phyloP scores from a whole-genome alignment of 2,329 filamentous ascomycete species.

The Paramyrothecium sp. region DNA sequence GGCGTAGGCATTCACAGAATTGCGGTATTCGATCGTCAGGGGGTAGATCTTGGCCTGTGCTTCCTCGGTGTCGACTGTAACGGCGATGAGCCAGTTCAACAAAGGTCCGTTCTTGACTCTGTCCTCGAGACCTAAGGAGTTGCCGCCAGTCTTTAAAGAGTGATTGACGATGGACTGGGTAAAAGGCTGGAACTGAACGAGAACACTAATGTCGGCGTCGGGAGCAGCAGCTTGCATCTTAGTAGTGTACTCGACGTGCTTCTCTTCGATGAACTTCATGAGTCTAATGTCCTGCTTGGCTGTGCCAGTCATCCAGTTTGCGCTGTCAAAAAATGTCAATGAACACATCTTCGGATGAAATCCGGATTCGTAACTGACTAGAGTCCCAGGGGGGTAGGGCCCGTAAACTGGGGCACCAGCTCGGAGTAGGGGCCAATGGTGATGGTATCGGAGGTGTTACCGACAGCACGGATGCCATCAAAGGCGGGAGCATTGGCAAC shows the following conservation, averaged over 20 bases:
- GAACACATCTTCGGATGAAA: background rate
- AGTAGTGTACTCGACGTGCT: slow-evolving; percentile 22
- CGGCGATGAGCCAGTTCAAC: slow-evolving; percentile 32
- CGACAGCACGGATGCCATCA: slow-evolving; percentile 14
- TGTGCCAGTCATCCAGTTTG: slow-evolving; percentile 31
- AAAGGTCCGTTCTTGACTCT: slow-evolving; percentile 33
- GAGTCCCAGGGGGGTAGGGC: slow-evolving; percentile 26
- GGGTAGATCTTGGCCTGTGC: slow-evolving; percentile 28
- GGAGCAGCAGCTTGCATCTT: slow-evolving; percentile 23
- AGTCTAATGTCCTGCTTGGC: slow-evolving; percentile 22
- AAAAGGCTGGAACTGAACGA: slow-evolving; percentile 30
- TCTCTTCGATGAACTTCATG: slow-evolving; percentile 27
- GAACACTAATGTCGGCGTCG: slow-evolving; percentile 19
- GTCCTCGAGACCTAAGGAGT: slow-evolving; percentile 28
- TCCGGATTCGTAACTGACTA: slow-evolving; percentile 8
- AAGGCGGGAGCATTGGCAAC: slow-evolving; percentile 19
- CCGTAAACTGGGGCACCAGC: slow-evolving; percentile 27
- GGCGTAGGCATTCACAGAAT: slow-evolving; percentile 21
- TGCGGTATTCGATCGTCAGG: slow-evolving; percentile 20
- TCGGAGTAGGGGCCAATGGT: slow-evolving; percentile 19
- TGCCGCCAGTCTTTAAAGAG: slow-evolving; percentile 21
- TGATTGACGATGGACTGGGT: slow-evolving; percentile 23
- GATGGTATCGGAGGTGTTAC: slow-evolving; percentile 17
- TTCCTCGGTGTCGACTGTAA: slow-evolving; percentile 37
- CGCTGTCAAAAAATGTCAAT: slow-evolving; percentile 6